Evolutionary conservation across 164 flowering plant genomes (phyloP).

Genomic region (Saururus chinensis): DNA sequence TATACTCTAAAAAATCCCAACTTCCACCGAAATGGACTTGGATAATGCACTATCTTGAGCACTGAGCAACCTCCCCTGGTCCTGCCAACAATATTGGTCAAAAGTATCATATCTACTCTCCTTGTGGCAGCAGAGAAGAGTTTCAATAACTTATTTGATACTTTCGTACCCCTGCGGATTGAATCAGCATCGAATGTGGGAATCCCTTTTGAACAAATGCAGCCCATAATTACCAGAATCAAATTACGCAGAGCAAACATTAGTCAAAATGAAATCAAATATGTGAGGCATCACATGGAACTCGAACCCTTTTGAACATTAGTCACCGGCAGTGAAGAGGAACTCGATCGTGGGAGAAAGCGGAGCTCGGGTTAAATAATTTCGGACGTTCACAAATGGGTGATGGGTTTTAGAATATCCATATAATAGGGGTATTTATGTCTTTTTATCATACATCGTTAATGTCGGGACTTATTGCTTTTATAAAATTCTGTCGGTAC

Average conservation of each 20-base stretch:
- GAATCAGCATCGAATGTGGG: constrained; percentile 10
- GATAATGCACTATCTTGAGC: constrained; percentile 9
- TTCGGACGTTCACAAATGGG: too few species aligned
- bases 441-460: too few species aligned
- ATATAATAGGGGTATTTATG: too few species aligned
- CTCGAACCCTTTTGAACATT: too few species aligned
- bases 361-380: too few species aligned
- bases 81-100: constrained; percentile 15
- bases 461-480: too few species aligned
- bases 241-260: constrained; percentile 6
- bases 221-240: constrained; percentile 49
- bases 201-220: constrained; percentile 69
- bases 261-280: constrained; percentile 2
- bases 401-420: too few species aligned
- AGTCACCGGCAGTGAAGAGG: too few species aligned
- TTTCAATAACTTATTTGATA: constrained; percentile 17
- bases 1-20: too few species aligned
- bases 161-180: constrained; percentile 19
- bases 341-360: too few species aligned
- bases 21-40: constrained; percentile 7
- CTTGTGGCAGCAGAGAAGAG: constrained; percentile 34
- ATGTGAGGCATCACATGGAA: too few species aligned
- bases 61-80: constrained; percentile 7
- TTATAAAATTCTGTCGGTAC: too few species aligned
- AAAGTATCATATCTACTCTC: constrained; percentile 28